Percentiles rank a stretch among this genome's conserved stretches.
Conservation (phyloP, 2,329 filamentous ascomycete species). For the Rhynchosporium agropyri region DNA sequence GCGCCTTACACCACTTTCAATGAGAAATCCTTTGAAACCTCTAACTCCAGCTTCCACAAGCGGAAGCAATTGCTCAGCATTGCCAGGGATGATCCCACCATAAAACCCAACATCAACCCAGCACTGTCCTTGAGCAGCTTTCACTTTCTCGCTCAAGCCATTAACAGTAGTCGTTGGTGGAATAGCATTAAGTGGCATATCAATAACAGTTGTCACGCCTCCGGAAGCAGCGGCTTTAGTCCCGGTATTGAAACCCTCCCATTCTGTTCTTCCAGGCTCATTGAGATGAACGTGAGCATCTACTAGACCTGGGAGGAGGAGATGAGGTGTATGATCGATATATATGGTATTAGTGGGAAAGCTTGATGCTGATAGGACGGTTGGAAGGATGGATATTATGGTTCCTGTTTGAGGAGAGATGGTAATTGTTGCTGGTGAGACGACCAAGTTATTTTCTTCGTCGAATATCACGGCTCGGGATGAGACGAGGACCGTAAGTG, state of each 20-base stretch:
- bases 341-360: constrained; percentile 77
- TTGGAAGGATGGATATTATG: constrained; percentile 74
- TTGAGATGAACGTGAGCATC: constrained; percentile 98
- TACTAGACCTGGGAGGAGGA: constrained; percentile 88
- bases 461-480: constrained; percentile 80
- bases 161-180: constrained; percentile 90
- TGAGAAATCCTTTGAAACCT: constrained; percentile 97
- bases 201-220: constrained; percentile 93
- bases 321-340: constrained; percentile 79
- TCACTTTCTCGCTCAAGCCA: constrained; percentile 82
- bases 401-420: constrained; percentile 80
- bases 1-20: constrained; percentile 82
- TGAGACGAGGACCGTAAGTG: constrained; percentile 78
- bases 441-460: constrained; percentile 58
- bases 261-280: constrained; percentile 94
- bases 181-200: constrained; percentile 98
- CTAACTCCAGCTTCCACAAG: constrained; percentile 84
- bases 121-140: constrained; percentile 82
- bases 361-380: constrained; percentile 70
- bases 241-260: constrained; percentile 97
- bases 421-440: constrained; percentile 82
- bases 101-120: constrained; percentile 99
- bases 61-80: constrained; percentile 74
- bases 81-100: constrained; percentile 90
- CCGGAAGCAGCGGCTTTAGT: constrained; percentile 93